Evolutionary conservation across 1,139 yeast species (phyloP).

Genomic region (Hyphopichia pseudoburtonii): DNA sequence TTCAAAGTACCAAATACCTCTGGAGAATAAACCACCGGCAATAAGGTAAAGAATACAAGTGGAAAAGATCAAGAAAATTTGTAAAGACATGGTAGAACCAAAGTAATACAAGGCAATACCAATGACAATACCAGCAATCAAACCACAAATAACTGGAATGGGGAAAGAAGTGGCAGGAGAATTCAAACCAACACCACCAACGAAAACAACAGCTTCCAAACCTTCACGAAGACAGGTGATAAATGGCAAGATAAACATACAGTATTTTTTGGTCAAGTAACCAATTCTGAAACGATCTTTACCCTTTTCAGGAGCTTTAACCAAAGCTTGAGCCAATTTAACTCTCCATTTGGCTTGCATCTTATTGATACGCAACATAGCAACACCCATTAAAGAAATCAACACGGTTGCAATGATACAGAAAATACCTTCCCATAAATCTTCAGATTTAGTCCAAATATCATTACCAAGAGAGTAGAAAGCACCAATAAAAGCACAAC

Average conservation of each 20-base stretch:
- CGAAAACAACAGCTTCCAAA: slow-evolving; percentile 85
- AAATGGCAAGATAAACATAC: slow-evolving; percentile 76
- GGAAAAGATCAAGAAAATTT: slow-evolving; percentile 74
- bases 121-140: slow-evolving; percentile 67
- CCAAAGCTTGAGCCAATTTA: slow-evolving; percentile 75
- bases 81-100: slow-evolving; percentile 76
- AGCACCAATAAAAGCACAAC: slow-evolving; percentile 82
- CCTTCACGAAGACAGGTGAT: slow-evolving; percentile 89
- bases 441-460: slow-evolving; percentile 84
- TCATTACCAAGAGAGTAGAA: slow-evolving; percentile 79
- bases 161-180: slow-evolving; percentile 82
- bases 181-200: slow-evolving; percentile 85
- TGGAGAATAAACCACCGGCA: slow-evolving; percentile 84
- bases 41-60: slow-evolving; percentile 82
- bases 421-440: slow-evolving; percentile 90
- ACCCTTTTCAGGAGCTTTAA: slow-evolving; percentile 37
- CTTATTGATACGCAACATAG: slow-evolving; percentile 87
- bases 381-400: slow-evolving; percentile 88
- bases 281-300: slow-evolving; percentile 35
- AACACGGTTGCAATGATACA: slow-evolving; percentile 80
- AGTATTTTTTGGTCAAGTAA: slow-evolving; percentile 57
- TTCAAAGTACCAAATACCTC: slow-evolving; percentile 88
- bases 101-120: slow-evolving; percentile 72
- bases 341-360: slow-evolving; percentile 91
- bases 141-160: slow-evolving; percentile 75